Conservation (phyloP, 441 rosid genomes). For the Biscutella auriculata region DNA sequence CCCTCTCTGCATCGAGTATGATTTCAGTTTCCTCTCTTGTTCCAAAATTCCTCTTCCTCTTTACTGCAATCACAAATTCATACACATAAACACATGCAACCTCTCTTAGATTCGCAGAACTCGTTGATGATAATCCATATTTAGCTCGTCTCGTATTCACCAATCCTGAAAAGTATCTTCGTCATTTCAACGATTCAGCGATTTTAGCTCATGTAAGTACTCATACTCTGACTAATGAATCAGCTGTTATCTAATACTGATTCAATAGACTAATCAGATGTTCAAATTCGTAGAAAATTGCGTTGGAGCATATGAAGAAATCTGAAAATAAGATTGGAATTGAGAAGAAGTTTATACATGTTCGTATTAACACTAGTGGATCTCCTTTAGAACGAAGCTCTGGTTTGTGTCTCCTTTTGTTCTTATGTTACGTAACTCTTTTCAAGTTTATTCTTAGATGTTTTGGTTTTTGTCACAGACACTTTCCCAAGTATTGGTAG, state of each 20-base stretch:
- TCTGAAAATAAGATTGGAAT: conserved; percentile 36
- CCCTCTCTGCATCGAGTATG: conserved; percentile 62
- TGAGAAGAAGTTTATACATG: conserved; percentile 73
- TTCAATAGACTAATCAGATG: not conserved
- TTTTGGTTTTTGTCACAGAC: conserved; percentile 28
- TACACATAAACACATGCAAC: too few species aligned
- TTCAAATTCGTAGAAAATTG: conserved; percentile 41
- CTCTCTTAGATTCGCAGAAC: conserved; percentile 54
- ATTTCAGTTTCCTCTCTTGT: not conserved
- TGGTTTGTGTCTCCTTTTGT: conserved; percentile 28
- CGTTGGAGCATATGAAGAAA: conserved; percentile 39
- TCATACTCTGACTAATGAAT: not conserved
- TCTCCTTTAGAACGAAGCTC: conserved; percentile 71
- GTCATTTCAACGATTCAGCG: conserved; percentile 58
- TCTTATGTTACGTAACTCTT: not conserved
- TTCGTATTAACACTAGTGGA: conserved; percentile 66
- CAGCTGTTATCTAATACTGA: not conserved
- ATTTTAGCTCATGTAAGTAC: conserved; percentile 63
- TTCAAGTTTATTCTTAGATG: not conserved
- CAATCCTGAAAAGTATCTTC: conserved; percentile 44
- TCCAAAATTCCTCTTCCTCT: not conserved
- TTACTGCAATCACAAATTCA: not conserved
- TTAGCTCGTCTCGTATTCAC: conserved; percentile 53
- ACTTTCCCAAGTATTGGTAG: conserved; percentile 84
- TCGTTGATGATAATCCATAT: conserved; percentile 48